These are phyloP conservation scores for Brassica carinata DNA, from an alignment of 345 rosid species.

Conservation along the genomic window DNA sequence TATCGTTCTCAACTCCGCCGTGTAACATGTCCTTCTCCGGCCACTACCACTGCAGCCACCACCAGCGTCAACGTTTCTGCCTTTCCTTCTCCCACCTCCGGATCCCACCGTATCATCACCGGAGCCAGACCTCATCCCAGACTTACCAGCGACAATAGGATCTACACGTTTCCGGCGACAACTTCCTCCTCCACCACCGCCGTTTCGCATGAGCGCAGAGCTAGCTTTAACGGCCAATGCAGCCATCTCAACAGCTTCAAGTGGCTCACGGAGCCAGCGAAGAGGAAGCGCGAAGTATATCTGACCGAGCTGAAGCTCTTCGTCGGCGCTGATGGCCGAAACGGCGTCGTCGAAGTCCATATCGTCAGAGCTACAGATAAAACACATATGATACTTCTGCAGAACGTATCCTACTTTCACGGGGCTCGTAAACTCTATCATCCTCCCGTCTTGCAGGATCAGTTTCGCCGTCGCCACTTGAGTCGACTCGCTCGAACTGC, in stretches of 20 bases:
- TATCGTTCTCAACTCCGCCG: constrained; percentile 67
- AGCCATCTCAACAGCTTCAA: constrained; percentile 89
- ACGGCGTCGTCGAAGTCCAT: constrained; percentile 88
- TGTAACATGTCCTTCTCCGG: constrained; percentile 46
- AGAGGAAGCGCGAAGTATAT: constrained; percentile 85
- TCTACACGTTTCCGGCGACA: constrained; percentile 35
- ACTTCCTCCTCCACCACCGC: constrained; percentile 14
- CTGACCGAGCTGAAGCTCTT: constrained; percentile 83
- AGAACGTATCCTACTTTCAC: constrained; percentile 75
- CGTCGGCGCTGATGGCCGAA: constrained; percentile 63
- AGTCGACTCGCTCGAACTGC: constrained; percentile 77
- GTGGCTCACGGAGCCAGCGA: constrained; percentile 58
- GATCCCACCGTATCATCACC: constrained; percentile 35
- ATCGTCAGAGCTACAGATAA: constrained; percentile 93
- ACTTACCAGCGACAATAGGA: constrained; percentile 38
- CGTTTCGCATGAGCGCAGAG: constrained; percentile 55
- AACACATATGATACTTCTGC: constrained; percentile 55
- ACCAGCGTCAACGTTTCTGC: constrained; percentile 29
- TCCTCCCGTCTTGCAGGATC: constrained; percentile 71
- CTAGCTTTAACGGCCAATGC: constrained; percentile 98
- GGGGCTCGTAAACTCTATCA: constrained; percentile 75
- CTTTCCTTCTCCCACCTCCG: constrained; percentile 22
- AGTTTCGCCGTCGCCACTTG: constrained; percentile 82
- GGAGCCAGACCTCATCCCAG: constrained; percentile 24
- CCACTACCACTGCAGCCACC: constrained; percentile 25